Base-by-base conservation (phyloP, 371 early-diverging fungal species). In the Haplosporangium sp. region DNA sequence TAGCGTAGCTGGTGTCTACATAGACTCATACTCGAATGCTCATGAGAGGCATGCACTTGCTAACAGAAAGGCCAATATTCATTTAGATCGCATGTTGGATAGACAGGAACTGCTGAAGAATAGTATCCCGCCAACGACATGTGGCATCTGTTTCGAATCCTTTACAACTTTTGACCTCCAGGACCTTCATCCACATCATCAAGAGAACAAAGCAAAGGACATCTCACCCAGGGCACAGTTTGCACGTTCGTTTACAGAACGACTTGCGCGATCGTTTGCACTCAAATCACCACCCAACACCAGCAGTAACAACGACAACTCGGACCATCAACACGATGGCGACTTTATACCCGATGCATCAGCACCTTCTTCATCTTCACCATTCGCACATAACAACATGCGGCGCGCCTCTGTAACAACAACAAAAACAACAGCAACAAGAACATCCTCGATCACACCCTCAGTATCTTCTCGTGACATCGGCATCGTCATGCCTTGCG, bases 121-220 rank as follows among this genome's bases (percentile, higher is more conserved):
- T 29, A 68, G 62, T 9, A 68, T 79, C 0, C 53, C 79, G 16
- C 68, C 79, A 20, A 79, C 79, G 36, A 79, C 79, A 6, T 79
- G 79, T 20, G 79, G 79, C 29, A 79, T 79, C 29, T 79, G 79
- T 18, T 79, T 79, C 36, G 79, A 79, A 40, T 55, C 69, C 0
- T 79, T 79, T 18, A 64, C 69, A 10, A 43, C 69, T 16, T 72
- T 79, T 73, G 73, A 79, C 36, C 51, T 79, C 29, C 29, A 29
- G 20, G 58, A 68, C 6, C 69, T 55, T 14, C 18, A 50, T 16
- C 50, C 40, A 41, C 62, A 61, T 20, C 61, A 54, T 6, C 55
- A 67, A 41, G 54, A 47, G 38, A 12, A 14, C 23, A 46, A 42
- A 7, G 12, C 38, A 4, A 16, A 58, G 2, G 64, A 54, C 6